Percentiles rank a stretch among this genome's conserved stretches.
Evolutionary conservation across 805 yeast genomes (phyloP).

Genomic region (Candida anglica): DNA sequence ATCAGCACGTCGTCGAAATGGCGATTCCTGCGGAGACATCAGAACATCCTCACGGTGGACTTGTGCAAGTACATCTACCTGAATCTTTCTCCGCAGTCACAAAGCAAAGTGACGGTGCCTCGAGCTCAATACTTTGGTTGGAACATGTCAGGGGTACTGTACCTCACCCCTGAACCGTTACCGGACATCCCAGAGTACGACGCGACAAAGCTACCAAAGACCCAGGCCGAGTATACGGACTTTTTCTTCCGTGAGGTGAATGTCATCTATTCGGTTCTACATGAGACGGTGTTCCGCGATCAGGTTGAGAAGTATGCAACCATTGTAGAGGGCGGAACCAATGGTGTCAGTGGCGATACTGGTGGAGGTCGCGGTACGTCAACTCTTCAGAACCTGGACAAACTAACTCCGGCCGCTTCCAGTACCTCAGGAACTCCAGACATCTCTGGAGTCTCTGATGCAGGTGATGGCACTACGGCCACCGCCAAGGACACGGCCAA

Average conservation of each 20-base stretch:
- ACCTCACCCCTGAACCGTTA: slow-evolving; percentile 29
- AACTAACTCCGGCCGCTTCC: neutral
- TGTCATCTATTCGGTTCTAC: slow-evolving; percentile 49
- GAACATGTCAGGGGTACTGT: slow-evolving; percentile 61
- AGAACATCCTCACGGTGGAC: slow-evolving; percentile 36
- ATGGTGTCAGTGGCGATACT: too few relatives aligned
- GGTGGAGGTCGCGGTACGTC: neutral
- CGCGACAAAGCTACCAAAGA: neutral
- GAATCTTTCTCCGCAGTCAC: slow-evolving; percentile 28
- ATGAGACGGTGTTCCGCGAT: slow-evolving; percentile 50
- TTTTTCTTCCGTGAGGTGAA: slow-evolving; percentile 48
- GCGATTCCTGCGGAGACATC: slow-evolving; percentile 45
- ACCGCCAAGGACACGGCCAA: slow-evolving; percentile 14
- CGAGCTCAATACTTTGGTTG: slow-evolving; percentile 61
- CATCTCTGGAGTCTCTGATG: neutral
- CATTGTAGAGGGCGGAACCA: slow-evolving; percentile 6
- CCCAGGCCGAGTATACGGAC: slow-evolving; percentile 20
- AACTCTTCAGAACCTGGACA: neutral
- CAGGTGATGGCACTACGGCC: neutral
- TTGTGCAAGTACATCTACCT: slow-evolving; percentile 31
- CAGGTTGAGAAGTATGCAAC: slow-evolving; percentile 36
- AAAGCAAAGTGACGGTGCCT: slow-evolving; percentile 40
- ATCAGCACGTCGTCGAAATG: slow-evolving; percentile 31
- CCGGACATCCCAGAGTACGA: slow-evolving; percentile 28
- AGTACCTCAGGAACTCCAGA: neutral